Conservation (phyloP, 768 basidiomycete species). For the Hygrophorus pudorinus region DNA sequence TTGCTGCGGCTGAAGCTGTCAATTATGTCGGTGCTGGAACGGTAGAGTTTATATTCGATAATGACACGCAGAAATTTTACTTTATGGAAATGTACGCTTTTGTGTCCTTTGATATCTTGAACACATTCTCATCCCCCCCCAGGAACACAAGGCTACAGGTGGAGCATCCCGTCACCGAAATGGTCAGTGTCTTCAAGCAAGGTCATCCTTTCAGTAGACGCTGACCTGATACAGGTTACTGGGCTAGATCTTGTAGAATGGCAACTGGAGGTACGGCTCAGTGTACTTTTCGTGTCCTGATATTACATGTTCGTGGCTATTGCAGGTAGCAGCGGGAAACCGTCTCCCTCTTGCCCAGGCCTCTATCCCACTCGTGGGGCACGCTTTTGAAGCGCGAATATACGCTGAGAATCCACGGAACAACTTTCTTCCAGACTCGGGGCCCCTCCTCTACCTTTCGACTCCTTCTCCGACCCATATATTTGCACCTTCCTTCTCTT, state of each 20-base stretch:
- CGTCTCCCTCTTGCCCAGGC: conserved; percentile 69
- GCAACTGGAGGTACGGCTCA: conserved; percentile 64
- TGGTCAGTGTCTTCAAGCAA: conserved; percentile 34
- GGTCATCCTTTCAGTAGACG: no score
- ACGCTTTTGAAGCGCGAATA: conserved; percentile 91
- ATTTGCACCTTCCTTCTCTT: conserved; percentile 44
- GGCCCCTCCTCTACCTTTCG: conserved; percentile 68
- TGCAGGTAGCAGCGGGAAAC: conserved; percentile 80
- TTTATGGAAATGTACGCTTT: conserved; percentile 90
- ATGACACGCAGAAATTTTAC: conserved; percentile 76
- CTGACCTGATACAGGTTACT: conserved; percentile 25
- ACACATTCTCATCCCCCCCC: no score
- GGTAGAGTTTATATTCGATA: conserved; percentile 97
- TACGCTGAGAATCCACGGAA: conserved; percentile 94
- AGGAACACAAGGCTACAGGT: conserved; percentile 85
- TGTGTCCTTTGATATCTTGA: no score
- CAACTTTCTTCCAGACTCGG: conserved; percentile 88
- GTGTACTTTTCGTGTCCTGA: background rate
- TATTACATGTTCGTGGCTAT: background rate
- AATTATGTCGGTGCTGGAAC: conserved; percentile 88
- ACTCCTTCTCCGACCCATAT: conserved; percentile 65
- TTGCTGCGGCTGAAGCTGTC: conserved; percentile 89
- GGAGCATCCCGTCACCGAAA: conserved; percentile 91
- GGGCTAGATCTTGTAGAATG: conserved; percentile 91
- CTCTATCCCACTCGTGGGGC: conserved; percentile 78